Base-by-base conservation (phyloP, 306 rosid species). In the Sophora flavescens region DNA sequence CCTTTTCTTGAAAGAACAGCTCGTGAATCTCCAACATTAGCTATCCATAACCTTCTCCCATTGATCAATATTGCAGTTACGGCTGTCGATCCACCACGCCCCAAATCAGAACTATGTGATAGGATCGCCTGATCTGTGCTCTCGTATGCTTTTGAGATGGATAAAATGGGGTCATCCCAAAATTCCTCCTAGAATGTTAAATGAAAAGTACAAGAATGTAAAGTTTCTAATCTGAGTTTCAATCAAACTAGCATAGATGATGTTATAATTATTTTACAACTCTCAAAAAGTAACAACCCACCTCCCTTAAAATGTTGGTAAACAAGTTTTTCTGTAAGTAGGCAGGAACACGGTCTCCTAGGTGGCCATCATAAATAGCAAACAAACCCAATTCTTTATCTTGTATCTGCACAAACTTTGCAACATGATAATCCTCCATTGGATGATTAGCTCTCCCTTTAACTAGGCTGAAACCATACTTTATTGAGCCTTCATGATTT, bases 371-470 rank as follows among this genome's bases (percentile, higher is more conserved):
- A 72, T 90, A 94, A 22, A 94, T 90, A 7, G 98, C 98, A 79
- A 94, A 94, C 68, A 94, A 87, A 35, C 98, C 98, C 70, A 94
- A 69, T 74, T 94, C 97, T 67, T 89, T 90, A 42, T 77, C 88
- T 48, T 87, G 79, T 72, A 72, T 72, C 89, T 64, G 87, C 63
- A 82, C 82, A 80, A 94, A 94, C 81, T 94, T 91, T 72, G 98
- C 90, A 69, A 94, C 98, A 79, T 94, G 97, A 83, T 90, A 91
- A 87, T 94, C 98, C 87, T 94, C 98, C 98, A 94, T 94, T 50
- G 97, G 97, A 77, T 94, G 98, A 78, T 94, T 89, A 65, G 98
- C 97, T 90, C 84, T 94, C 75, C 98, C 98, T 80, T 94, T 94
- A 13, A 90, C 88, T 50, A 94, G 82, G 83, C 94, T 84, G 84